Evolutionary conservation across 148 eudicot species (phyloP).

Genomic region (Vaccinium corymbosum): DNA sequence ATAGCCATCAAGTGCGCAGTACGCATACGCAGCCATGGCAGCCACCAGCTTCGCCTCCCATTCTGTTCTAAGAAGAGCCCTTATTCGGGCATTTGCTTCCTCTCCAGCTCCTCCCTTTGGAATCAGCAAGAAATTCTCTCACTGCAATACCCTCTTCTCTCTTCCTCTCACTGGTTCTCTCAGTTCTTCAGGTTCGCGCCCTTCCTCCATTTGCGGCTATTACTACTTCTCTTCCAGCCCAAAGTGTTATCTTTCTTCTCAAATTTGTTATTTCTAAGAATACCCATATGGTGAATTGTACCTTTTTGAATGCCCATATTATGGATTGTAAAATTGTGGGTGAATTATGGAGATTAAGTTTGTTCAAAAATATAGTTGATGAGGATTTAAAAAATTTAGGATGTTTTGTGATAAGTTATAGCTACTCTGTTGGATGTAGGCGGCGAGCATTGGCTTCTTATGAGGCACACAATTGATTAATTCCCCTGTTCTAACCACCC

Average conservation of each 20-base stretch:
- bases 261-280: neutral
- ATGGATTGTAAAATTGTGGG: neutral
- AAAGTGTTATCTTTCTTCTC: neutral
- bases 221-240: neutral
- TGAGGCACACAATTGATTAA: neutral
- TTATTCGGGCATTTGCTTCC: constrained; percentile 12
- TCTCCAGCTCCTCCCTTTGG: neutral
- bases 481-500: neutral
- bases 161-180: constrained; percentile 11
- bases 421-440: neutral
- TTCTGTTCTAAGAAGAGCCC: constrained; percentile 17
- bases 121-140: constrained; percentile 3
- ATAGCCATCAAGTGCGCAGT: neutral
- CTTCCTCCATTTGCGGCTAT: constrained; percentile 1
- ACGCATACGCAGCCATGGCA: constrained; percentile 20
- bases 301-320: neutral
- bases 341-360: neutral
- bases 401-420: neutral
- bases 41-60: constrained; percentile 20
- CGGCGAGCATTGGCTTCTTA: neutral
- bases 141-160: constrained; percentile 13
- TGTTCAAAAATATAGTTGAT: neutral
- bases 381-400: neutral
- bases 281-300: neutral
- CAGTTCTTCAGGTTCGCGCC: constrained; percentile 21